Evolutionary conservation across 2,329 filamentous ascomycete species (phyloP).

Genomic region (Pseudogymnoascus sp.): DNA sequence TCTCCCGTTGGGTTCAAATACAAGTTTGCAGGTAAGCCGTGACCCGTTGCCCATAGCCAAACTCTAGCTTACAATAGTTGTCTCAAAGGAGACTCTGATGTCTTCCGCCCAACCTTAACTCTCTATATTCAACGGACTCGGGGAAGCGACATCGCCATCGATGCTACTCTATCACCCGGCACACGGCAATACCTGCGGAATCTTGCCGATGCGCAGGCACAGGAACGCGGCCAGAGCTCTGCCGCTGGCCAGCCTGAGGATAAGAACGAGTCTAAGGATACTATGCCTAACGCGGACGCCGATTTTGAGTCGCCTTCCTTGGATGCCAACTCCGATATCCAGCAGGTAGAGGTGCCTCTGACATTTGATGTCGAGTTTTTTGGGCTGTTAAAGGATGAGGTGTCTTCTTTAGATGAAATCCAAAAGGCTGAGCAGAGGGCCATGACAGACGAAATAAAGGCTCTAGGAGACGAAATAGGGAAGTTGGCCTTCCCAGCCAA

Average conservation of each 20-base stretch:
- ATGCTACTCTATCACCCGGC: constrained; percentile 49
- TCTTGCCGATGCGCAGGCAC: constrained; percentile 6
- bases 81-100: constrained; percentile 31
- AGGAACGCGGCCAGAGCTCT: neutral
- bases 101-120: constrained; percentile 60
- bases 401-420: constrained; percentile 59
- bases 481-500: constrained; percentile 55
- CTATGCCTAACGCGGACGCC: neutral
- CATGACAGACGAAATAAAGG: constrained; percentile 54
- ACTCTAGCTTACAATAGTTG: neutral
- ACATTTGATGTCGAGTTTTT: constrained; percentile 76
- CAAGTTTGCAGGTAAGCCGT: constrained; percentile 41
- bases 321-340: constrained; percentile 20
- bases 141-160: constrained; percentile 49
- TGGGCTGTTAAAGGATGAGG: constrained; percentile 61
- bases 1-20: constrained; percentile 41
- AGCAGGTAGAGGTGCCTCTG: constrained; percentile 63
- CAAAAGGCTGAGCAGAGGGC: constrained; percentile 53
- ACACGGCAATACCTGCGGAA: constrained; percentile 57
- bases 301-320: neutral
- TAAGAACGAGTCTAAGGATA: neutral
- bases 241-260: neutral
- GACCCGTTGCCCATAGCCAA: neutral
- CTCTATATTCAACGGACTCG: constrained; percentile 60
- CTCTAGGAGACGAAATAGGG: constrained; percentile 57